Conservation (phyloP, 2,329 filamentous ascomycete genomes). For the Aspergillus quadrilineatus region DNA sequence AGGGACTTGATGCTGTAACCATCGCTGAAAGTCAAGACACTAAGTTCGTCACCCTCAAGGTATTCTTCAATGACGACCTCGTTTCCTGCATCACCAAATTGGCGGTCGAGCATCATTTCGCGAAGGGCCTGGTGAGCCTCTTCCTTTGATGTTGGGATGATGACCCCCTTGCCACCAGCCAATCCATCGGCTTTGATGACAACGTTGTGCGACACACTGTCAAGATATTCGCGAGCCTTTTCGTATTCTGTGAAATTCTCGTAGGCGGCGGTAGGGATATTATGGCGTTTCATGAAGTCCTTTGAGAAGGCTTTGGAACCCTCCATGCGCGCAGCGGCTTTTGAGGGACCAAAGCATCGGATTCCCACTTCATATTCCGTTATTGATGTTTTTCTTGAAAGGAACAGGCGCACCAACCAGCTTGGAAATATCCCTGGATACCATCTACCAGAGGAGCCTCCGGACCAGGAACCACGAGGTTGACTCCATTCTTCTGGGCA, state of each 20-base stretch:
- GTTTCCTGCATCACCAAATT: conserved; percentile 82
- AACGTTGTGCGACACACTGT: conserved; percentile 67
- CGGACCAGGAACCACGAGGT: conserved; percentile 84
- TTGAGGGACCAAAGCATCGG: conserved; percentile 79
- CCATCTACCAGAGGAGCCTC: conserved; percentile 93
- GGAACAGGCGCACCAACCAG: conserved; percentile 38
- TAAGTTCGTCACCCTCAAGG: conserved; percentile 85
- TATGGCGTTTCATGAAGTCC: conserved; percentile 91
- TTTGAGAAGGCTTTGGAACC: conserved; percentile 97
- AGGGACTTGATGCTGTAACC: conserved; percentile 79
- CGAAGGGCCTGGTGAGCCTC: conserved; percentile 80
- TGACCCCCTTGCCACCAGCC: conserved; percentile 92
- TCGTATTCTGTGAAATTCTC: conserved; percentile 81
- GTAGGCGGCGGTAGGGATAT: conserved; percentile 88
- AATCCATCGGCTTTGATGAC: conserved; percentile 94
- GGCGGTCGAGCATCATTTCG: conserved; percentile 84
- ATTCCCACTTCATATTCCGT: conserved; percentile 58
- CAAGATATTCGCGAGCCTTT: conserved; percentile 70
- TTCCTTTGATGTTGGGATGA: conserved; percentile 76
- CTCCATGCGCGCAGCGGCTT: conserved; percentile 83
- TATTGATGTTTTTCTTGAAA: not conserved
- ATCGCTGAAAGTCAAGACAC: conserved; percentile 87
- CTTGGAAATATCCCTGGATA: conserved; percentile 77
- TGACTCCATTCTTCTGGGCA: conserved; percentile 69
- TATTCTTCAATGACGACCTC: conserved; percentile 97